phyloP scores from a whole-genome alignment of 306 rosid species.

The Vigna nakashimae region DNA sequence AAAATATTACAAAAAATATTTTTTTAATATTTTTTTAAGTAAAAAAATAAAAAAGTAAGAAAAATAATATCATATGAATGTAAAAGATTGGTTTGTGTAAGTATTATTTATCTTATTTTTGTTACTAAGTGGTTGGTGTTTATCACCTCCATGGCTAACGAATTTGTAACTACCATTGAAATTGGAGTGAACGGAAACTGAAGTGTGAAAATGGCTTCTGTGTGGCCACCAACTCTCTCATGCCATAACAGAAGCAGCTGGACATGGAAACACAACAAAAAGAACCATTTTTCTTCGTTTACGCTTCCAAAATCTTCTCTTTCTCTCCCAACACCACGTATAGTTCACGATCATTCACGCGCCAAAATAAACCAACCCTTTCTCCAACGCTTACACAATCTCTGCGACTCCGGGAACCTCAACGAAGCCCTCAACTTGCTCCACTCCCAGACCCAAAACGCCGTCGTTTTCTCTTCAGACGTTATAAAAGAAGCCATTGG shows the following conservation, averaged over 20 bases:
- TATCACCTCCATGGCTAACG: background rate
- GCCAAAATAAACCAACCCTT: constrained; percentile 27
- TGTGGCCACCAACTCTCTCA: constrained; percentile 49
- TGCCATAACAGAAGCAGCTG: constrained; percentile 29
- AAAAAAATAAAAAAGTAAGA: too few relatives aligned
- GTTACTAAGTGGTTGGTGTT: background rate
- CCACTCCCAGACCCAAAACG: constrained; percentile 42
- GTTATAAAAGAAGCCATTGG: constrained; percentile 44
- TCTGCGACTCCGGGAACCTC: constrained; percentile 64
- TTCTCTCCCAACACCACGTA: constrained; percentile 40
- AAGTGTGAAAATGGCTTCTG: constrained; percentile 44
- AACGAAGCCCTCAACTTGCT: constrained; percentile 59
- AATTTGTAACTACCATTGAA: background rate
- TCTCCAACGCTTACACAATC: constrained; percentile 53
- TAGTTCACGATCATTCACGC: constrained; percentile 21
- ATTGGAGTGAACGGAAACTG: background rate
- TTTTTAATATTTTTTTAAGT: too few relatives aligned
- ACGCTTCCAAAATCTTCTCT: constrained; percentile 49
- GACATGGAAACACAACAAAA: background rate
- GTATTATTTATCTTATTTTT: too few relatives aligned
- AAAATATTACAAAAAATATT: too few relatives aligned
- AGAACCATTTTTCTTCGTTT: constrained; percentile 8
- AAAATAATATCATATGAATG: too few relatives aligned
- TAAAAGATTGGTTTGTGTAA: too few relatives aligned
- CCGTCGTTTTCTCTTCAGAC: constrained; percentile 36